phyloP scores from a whole-genome alignment of 805 yeast species.

The Candida nitratophila region DNA sequence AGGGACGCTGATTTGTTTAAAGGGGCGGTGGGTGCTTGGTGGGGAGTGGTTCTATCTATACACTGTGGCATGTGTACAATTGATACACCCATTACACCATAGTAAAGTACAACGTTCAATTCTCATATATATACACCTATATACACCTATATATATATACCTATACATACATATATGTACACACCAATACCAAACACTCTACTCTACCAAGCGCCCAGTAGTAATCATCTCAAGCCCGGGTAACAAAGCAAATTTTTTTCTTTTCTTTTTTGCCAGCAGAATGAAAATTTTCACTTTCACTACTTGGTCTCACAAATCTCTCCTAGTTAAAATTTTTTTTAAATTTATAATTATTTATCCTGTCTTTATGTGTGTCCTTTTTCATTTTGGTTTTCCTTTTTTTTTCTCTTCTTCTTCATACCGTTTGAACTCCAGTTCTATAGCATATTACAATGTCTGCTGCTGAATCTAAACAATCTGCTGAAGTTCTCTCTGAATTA shows the following conservation, averaged over 20 bases:
- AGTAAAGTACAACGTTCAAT: no score
- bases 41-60: no score
- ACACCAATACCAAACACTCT: no score
- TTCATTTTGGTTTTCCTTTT: slow-evolving; percentile 4
- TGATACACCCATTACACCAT: no score
- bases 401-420: slow-evolving; percentile 1
- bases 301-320: background rate
- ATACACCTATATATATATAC: no score
- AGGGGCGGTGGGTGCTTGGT: no score
- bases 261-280: background rate
- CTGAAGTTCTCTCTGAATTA: slow-evolving; percentile 87
- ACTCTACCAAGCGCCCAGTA: no score
- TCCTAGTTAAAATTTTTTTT: slow-evolving; percentile 2
- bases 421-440: background rate
- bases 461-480: slow-evolving; percentile 55
- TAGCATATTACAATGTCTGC: slow-evolving; percentile 6
- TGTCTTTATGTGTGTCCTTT: slow-evolving; percentile 5
- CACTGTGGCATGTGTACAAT: no score
- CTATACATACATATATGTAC: no score
- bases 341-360: background rate
- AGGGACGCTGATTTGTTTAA: no score
- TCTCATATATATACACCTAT: no score
- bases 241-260: background rate
- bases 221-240: no score
- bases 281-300: background rate